phyloP scores from a whole-genome alignment of 1,284 basidiomycete genomes.

The Pseudozyma hubeiensis region DNA sequence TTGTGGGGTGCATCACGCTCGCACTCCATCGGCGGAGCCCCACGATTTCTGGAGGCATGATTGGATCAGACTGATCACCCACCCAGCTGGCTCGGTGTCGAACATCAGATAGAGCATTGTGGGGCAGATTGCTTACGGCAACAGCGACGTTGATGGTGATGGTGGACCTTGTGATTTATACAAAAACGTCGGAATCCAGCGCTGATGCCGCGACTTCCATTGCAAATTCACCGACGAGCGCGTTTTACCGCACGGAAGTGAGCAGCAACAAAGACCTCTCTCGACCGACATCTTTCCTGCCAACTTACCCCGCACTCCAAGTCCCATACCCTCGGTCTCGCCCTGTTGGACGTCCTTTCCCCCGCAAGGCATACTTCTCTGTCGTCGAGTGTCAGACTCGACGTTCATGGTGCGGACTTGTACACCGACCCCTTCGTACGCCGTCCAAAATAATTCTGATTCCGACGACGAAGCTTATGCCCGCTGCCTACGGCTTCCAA shows the following conservation, averaged over 20 bases:
- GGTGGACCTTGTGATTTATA: conserved; percentile 1
- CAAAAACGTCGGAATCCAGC: background rate
- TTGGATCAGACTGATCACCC: background rate
- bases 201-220: conserved; percentile 8
- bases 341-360: background rate
- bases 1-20: background rate
- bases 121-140: background rate
- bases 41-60: background rate
- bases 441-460: too few relatives aligned
- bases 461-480: too few relatives aligned
- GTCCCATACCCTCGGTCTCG: background rate
- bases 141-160: background rate
- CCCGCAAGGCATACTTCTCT: background rate
- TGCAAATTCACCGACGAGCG: conserved; percentile 1
- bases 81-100: too few relatives aligned
- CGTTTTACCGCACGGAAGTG: background rate
- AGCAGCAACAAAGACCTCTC: background rate
- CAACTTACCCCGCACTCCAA: conserved; percentile 6
- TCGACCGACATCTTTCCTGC: conserved; percentile 18
- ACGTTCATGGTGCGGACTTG: too few relatives aligned
- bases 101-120: too few relatives aligned
- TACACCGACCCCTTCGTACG: too few relatives aligned
- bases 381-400: too few relatives aligned
- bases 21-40: background rate
- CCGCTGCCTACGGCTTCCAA: too few relatives aligned